Conservation (phyloP, 805 yeast species). For the Saccharomycopsis lassenensis region DNA sequence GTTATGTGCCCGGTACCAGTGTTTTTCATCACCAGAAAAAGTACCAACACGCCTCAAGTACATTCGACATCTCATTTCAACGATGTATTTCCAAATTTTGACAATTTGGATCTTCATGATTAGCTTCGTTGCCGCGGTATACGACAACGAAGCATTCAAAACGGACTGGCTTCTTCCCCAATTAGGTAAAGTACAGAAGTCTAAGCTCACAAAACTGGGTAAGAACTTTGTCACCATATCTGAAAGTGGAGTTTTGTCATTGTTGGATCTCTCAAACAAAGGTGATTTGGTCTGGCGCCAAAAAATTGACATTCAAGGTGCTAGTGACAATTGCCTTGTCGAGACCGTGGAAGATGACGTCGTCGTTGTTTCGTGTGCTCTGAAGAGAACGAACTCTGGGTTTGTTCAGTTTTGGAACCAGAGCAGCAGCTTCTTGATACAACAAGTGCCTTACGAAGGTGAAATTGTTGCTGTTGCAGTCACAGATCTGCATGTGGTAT, state of each 20-base stretch:
- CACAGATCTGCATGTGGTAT: not conserved
- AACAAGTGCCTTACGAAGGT: not conserved
- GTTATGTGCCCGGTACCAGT: no score
- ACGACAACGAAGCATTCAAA: constrained; percentile 32
- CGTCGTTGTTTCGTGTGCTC: not conserved
- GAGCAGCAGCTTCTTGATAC: constrained; percentile 4
- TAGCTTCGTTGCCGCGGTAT: constrained; percentile 18
- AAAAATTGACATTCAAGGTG: constrained; percentile 17
- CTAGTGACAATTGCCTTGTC: not conserved
- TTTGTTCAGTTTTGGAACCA: constrained; percentile 11
- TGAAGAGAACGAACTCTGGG: not conserved
- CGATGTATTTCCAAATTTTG: no score
- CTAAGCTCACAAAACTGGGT: constrained; percentile 15
- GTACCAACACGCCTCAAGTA: no score
- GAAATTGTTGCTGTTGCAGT: constrained; percentile 2
- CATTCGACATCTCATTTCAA: no score
- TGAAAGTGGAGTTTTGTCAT: constrained; percentile 22
- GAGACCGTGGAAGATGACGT: not conserved
- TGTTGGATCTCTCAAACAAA: constrained; percentile 19
- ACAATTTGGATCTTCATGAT: no score
- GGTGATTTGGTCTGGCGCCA: constrained; percentile 26
- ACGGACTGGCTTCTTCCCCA: constrained; percentile 34
- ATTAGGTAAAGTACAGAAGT: constrained; percentile 23
- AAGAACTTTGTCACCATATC: constrained; percentile 22
- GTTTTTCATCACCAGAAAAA: no score